phyloP scores from a whole-genome alignment of 1,284 basidiomycete genomes.

The Phellopilus nigrolimitatus region DNA sequence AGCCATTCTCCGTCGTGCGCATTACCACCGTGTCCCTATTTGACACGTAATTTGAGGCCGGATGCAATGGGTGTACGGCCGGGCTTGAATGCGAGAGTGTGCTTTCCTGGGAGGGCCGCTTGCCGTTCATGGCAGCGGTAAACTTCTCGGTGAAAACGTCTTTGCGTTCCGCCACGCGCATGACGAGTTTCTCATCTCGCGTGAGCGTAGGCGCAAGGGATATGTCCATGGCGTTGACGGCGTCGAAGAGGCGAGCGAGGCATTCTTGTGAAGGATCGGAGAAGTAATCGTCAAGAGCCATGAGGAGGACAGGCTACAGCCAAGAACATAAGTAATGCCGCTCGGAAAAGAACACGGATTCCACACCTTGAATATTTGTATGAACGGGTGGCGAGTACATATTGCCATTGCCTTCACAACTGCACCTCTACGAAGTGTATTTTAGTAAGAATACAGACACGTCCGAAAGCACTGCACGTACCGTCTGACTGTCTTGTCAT shows the following conservation, averaged over 20 bases:
- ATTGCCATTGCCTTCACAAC: slow-evolving; percentile 96
- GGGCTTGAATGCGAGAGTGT: not conserved
- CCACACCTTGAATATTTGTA: slow-evolving; percentile 93
- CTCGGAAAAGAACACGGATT: not conserved
- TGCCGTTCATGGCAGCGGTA: slow-evolving; percentile 29
- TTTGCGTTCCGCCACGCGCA: slow-evolving; percentile 86
- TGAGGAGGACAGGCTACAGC: slow-evolving; percentile 79
- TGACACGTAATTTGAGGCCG: slow-evolving; percentile 1
- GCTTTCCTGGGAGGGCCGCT: slow-evolving; percentile 12
- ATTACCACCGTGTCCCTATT: slow-evolving; percentile 13
- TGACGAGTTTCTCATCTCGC: slow-evolving; percentile 81
- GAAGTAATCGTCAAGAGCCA: slow-evolving; percentile 96
- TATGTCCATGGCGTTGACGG: slow-evolving; percentile 91
- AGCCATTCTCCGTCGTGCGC: slow-evolving; percentile 37
- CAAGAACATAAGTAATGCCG: slow-evolving; percentile 13
- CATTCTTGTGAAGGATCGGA: slow-evolving; percentile 82
- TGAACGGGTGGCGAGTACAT: slow-evolving; percentile 91
- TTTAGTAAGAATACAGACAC: slow-evolving; percentile 14
- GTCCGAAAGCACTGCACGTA: slow-evolving; percentile 34
- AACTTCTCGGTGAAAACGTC: slow-evolving; percentile 90
- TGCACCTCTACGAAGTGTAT: slow-evolving; percentile 64
- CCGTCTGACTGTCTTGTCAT: slow-evolving; percentile 84
- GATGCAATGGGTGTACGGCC: not conserved
- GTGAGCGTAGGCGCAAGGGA: slow-evolving; percentile 73
- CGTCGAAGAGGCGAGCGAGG: slow-evolving; percentile 84